These are phyloP conservation scores for Penstemon newberryi DNA, from an alignment of 257 asterid genomes.

Conservation along the genomic window DNA sequence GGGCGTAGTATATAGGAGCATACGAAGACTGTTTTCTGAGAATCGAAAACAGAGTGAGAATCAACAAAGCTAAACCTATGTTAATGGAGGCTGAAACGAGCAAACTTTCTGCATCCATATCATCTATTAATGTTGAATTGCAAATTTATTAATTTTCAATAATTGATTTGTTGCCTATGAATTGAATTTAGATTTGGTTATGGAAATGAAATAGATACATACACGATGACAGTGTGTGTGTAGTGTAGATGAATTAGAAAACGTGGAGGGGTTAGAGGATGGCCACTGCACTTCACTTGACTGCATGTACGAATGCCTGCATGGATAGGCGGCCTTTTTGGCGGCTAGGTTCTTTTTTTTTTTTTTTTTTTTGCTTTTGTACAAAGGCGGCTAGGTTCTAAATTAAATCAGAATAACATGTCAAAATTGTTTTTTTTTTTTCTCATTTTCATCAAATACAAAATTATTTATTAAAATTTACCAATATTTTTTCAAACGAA, in stretches of 20 bases:
- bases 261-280: slow-evolving; percentile 43
- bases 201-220: background rate
- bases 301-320: slow-evolving; percentile 25
- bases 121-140: background rate
- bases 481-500: too few relatives aligned
- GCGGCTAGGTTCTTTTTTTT: too few relatives aligned
- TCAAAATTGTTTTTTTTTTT: too few relatives aligned
- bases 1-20: slow-evolving; percentile 71
- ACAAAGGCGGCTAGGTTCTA: too few relatives aligned
- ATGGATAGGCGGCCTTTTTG: too few relatives aligned
- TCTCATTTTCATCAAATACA: too few relatives aligned
- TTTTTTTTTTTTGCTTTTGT: too few relatives aligned
- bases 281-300: slow-evolving; percentile 25
- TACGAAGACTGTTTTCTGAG: slow-evolving; percentile 63
- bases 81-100: slow-evolving; percentile 73
- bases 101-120: slow-evolving; percentile 70
- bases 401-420: too few relatives aligned
- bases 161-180: background rate
- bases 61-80: slow-evolving; percentile 64
- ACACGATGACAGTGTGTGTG: background rate
- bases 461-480: too few relatives aligned
- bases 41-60: slow-evolving; percentile 66
- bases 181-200: background rate
- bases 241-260: background rate
- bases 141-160: background rate